Evolutionary conservation across 2,329 filamentous ascomycete species (phyloP).

Genomic region (Fusarium torreyae): DNA sequence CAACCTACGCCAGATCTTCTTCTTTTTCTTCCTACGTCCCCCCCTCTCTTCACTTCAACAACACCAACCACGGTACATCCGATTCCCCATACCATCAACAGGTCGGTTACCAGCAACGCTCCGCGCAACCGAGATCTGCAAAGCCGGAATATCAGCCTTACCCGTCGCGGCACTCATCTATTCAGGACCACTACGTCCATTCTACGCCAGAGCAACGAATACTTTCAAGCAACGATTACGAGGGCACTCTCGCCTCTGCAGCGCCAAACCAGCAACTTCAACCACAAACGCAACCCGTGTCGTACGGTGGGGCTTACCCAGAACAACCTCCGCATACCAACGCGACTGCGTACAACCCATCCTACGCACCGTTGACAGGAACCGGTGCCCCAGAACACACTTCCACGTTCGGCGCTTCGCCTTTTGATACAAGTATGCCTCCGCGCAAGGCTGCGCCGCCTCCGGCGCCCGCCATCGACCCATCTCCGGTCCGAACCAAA

Average conservation of each 20-base stretch:
- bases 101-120: slow-evolving; percentile 45
- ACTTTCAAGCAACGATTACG: slow-evolving; percentile 25
- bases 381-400: slow-evolving; percentile 16
- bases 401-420: slow-evolving; percentile 25
- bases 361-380: slow-evolving; percentile 28
- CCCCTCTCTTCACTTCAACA: slow-evolving; percentile 44
- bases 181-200: slow-evolving; percentile 41
- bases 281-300: slow-evolving; percentile 27
- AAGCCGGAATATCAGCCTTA: slow-evolving; percentile 46
- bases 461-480: slow-evolving; percentile 63
- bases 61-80: slow-evolving; percentile 36
- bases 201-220: slow-evolving; percentile 19
- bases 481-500: slow-evolving; percentile 88
- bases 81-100: slow-evolving; percentile 47
- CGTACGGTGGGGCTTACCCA: slow-evolving; percentile 31
- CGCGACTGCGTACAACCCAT: slow-evolving; percentile 37
- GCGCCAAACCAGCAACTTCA: slow-evolving; percentile 37
- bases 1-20: slow-evolving; percentile 47
- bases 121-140: slow-evolving; percentile 39
- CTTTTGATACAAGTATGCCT: slow-evolving; percentile 53
- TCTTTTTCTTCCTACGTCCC: slow-evolving; percentile 49
- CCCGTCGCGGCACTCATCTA: slow-evolving; percentile 35
- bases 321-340: slow-evolving; percentile 30
- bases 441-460: slow-evolving; percentile 54
- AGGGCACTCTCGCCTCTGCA: slow-evolving; percentile 17